phyloP scores from a whole-genome alignment of 1,284 basidiomycete genomes.

The Pseudozyma sp. region DNA sequence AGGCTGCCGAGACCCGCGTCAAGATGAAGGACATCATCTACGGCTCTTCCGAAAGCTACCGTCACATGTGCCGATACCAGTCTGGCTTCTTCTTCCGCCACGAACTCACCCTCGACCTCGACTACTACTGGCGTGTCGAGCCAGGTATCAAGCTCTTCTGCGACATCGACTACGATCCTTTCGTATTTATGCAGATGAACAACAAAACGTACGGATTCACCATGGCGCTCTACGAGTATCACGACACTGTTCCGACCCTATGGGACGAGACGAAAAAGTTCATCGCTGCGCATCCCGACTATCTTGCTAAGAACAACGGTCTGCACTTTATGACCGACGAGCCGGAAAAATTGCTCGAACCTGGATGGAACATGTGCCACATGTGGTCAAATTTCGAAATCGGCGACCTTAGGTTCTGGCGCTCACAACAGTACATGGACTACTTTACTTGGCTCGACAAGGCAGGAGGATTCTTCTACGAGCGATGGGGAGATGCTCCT shows the following conservation, averaged over 20 bases:
- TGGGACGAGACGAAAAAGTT: conserved; percentile 81
- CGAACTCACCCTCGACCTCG: conserved; percentile 76
- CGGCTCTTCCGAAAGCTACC: conserved; percentile 77
- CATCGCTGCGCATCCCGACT: conserved; percentile 76
- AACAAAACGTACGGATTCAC: conserved; percentile 81
- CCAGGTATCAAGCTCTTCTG: conserved; percentile 83
- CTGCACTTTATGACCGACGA: conserved; percentile 81
- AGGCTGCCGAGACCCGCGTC: conserved; percentile 75
- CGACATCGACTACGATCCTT: conserved; percentile 83
- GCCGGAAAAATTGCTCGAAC: conserved; percentile 73
- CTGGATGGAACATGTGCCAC: conserved; percentile 78
- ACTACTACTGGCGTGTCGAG: conserved; percentile 92
- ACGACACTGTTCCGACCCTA: conserved; percentile 80
- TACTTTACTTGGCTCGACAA: conserved; percentile 84
- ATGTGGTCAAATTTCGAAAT: conserved; percentile 79
- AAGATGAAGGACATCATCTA: conserved; percentile 85
- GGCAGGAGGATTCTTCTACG: conserved; percentile 75
- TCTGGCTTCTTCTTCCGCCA: conserved; percentile 78
- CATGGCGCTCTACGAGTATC: conserved; percentile 81
- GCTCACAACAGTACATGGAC: conserved; percentile 78
- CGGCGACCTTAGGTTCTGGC: conserved; percentile 79
- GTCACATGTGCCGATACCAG: conserved; percentile 85
- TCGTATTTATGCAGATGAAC: conserved; percentile 85
- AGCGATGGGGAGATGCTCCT: conserved; percentile 85
- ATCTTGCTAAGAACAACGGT: conserved; percentile 78